Evolutionary conservation across 2,329 filamentous ascomycete species (phyloP), one percentile per base, ranked within the genome.

Genomic region (Colletotrichum sp.): DNA sequence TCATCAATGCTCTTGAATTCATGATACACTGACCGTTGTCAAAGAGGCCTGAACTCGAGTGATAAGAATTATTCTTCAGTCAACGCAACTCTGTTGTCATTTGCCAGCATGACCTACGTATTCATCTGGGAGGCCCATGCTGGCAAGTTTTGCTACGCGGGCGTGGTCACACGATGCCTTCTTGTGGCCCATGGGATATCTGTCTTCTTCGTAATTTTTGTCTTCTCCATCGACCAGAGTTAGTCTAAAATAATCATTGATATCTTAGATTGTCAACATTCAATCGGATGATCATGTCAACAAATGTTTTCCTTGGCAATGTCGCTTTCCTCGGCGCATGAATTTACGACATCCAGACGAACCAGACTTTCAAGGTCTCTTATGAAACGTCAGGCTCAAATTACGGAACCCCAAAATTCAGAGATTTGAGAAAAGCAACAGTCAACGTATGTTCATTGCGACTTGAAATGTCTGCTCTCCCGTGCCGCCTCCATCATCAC

Each of bases 291-390:
- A 44, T n/a, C 39, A 11, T 44, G 5, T n/a, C 19, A 49, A 9
- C 19, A 12, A 49, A n/a, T n/a, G 5, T n/a, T 5, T 11, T 49
- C 19, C 19, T 12, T 16, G 8, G 16, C 36, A 32, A 7, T 6
- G 19, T 12, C 19, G 39, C 39, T 44, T n/a, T n/a, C 39, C 19
- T 49, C 19, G 39, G 4, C 39, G 19, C 19, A 7, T 11, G 19
- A 11, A n/a, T n/a, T n/a, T 12, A 12, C 9, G 19, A 11, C n/a
- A 7, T n/a, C 19, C 39, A 49, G 9, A 49, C 19, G 5, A 44
- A 4, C 0, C 6, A n/a, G 9, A n/a, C 39, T 44, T 6, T 3
- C 19, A 1, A 11, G 39, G 19, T n/a, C 5, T n/a, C 19, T 12
- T 6, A 44, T 44, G 39, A 1, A n/a, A n/a, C 3, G 5, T n/a